A percentile compares a stretch with the other conserved stretches of the same genome.
Conservation (phyloP, 371 early-diverging fungal genomes). For the Apophysomyces variabilis region DNA sequence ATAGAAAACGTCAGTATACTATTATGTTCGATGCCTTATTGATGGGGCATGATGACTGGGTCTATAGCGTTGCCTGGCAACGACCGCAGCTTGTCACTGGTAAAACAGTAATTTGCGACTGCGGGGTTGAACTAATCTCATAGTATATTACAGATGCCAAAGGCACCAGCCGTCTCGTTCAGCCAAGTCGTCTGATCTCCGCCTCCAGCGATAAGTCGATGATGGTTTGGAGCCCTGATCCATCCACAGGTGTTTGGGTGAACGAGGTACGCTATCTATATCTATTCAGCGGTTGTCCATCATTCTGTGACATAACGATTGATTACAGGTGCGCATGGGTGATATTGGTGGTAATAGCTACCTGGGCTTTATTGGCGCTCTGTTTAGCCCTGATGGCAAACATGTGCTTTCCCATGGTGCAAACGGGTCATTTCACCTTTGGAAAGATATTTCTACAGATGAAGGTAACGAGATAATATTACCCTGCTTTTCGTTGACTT, state of each 20-base stretch:
- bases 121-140: not conserved
- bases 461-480: constrained; percentile 33
- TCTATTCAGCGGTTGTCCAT: not conserved
- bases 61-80: constrained; percentile 85
- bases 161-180: constrained; percentile 42
- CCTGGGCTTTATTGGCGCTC: constrained; percentile 84
- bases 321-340: constrained; percentile 74
- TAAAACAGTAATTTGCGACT: constrained; percentile 5
- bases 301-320: not conserved
- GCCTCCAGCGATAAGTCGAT: constrained; percentile 94
- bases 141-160: constrained; percentile 7
- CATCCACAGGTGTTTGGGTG: constrained; percentile 84
- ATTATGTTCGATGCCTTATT: constrained; percentile 89
- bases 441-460: constrained; percentile 62
- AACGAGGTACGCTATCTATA: constrained; percentile 50
- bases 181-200: constrained; percentile 79
- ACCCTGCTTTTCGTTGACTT: not conserved
- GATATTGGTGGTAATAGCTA: constrained; percentile 84
- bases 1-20: constrained; percentile 52
- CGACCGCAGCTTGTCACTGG: constrained; percentile 39
- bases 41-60: constrained; percentile 97
- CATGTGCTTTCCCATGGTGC: constrained; percentile 80
- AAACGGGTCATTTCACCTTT: constrained; percentile 89
- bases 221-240: constrained; percentile 91
- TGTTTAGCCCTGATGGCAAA: constrained; percentile 72